Evolutionary conservation across 345 rosid genomes (phyloP).

Genomic region (Acer saccharum): DNA sequence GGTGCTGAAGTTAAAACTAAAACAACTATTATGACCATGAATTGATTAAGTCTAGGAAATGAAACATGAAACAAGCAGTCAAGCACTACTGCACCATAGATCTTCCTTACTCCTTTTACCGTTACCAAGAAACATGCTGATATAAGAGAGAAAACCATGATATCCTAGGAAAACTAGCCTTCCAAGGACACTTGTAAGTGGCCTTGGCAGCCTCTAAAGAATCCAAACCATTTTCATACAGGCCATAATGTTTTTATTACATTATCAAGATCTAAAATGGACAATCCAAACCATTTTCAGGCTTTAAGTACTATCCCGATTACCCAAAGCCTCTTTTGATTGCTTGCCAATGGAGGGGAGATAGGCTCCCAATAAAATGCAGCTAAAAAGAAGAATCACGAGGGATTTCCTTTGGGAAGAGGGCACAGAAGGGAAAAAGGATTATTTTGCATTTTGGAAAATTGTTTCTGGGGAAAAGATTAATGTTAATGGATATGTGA

Average conservation of each 20-base stretch:
- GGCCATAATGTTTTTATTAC: not conserved
- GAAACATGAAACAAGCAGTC: not conserved
- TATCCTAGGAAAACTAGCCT: not conserved
- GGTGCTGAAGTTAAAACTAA: not conserved
- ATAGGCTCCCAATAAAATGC: not conserved
- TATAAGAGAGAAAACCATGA: not conserved
- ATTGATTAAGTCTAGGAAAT: not conserved
- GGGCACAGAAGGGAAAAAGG: not conserved
- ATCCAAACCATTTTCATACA: not conserved
- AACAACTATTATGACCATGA: not conserved
- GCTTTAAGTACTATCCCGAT: not conserved
- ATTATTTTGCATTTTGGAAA: not conserved
- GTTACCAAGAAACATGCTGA: not conserved
- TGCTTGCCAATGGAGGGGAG: not conserved
- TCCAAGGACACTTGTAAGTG: not conserved
- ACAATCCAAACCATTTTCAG: not conserved
- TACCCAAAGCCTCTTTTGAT: not conserved
- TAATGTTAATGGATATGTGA: not conserved
- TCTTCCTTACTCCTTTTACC: not conserved
- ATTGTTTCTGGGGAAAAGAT: not conserved
- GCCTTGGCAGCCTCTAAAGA: not conserved
- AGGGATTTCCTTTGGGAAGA: not conserved
- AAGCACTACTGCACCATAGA: not conserved
- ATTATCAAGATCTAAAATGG: not conserved
- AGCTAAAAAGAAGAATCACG: not conserved